Conservation (phyloP, 1,284 basidiomycete species). For the Sporisorium exsertum region DNA sequence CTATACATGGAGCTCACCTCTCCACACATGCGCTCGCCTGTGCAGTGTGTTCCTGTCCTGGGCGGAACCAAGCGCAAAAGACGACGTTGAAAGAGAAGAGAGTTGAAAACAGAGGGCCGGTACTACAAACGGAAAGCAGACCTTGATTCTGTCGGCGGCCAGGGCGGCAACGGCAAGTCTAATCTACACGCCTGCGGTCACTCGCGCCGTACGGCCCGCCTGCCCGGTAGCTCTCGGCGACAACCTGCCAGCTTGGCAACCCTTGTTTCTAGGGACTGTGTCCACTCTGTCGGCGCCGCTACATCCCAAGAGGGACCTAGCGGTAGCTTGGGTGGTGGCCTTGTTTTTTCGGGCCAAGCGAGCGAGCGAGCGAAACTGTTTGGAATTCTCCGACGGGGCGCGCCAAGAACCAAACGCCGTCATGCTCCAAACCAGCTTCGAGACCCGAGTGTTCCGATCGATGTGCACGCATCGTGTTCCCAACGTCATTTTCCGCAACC, state of each 20-base stretch:
- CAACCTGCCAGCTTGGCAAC: neutral
- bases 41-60: constrained; percentile 5
- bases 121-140: too few relatives aligned
- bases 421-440: neutral
- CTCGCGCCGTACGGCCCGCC: neutral
- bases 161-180: neutral
- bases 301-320: neutral
- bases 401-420: neutral
- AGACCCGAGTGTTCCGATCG: constrained; percentile 32
- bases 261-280: neutral
- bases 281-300: neutral
- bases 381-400: constrained; percentile 2
- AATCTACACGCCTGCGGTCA: neutral
- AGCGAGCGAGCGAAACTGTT: neutral
- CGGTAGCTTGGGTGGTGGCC: neutral
- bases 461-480: constrained; percentile 19
- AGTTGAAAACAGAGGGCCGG: too few relatives aligned
- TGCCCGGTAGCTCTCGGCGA: neutral
- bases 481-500: constrained; percentile 28
- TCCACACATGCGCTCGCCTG: too few relatives aligned
- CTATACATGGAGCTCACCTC: constrained; percentile 3
- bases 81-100: too few relatives aligned
- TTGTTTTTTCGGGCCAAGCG: neutral
- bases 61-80: neutral
- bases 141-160: neutral